Evolutionary conservation across 192 early-diverging fungal species (phyloP), one percentile per base, ranked within the genome.

Genomic region (Podila epigama): DNA sequence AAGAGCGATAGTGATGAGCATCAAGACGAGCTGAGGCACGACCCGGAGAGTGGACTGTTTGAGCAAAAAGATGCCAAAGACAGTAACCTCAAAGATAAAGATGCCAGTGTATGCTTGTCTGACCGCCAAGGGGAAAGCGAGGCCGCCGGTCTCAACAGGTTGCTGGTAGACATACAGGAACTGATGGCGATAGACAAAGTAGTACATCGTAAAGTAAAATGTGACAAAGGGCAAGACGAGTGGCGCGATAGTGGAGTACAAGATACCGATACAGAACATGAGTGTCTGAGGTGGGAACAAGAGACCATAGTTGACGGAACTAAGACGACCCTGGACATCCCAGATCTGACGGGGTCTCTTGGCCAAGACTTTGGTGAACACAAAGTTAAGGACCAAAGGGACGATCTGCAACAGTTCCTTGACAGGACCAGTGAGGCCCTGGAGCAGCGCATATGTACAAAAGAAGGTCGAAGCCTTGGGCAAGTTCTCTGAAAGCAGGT

Each of bases 391-490:
- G 12, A 95, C 77, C 28, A 95, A 83, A 4, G 85, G 86, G 2
- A 79, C 86, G 13, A 92, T 68, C 77, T 95, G 94, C 18, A 92
- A 53, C 11, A 95, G 63, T 63, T 91, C 88, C 39, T 83, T 75
- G 13, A 90, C 83, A 0, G 93, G 85, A 29, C 88, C 85, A 4
- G 87, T 72, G 28, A 93, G 73, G 2, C 90, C 82, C 12, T 60
- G 66, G 33, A 97, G 86, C 79, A 96, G 59, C 18, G 96, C 87
- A 66, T 93, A 97, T 16, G 93, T 93, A 37, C 94, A 82, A 62
- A 95, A 96, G 81, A 92, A 95, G 40, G 88, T 92, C 2, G 93
- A 90, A 8, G 89, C 89, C 37, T 80, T 73, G 18, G 96, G 96
- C 4, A 97, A 81, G 1, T 82, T 81, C 18, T 48, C 40, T n/a